phyloP scores from a whole-genome alignment of 805 yeast genomes.

The Lachancea sp. region DNA sequence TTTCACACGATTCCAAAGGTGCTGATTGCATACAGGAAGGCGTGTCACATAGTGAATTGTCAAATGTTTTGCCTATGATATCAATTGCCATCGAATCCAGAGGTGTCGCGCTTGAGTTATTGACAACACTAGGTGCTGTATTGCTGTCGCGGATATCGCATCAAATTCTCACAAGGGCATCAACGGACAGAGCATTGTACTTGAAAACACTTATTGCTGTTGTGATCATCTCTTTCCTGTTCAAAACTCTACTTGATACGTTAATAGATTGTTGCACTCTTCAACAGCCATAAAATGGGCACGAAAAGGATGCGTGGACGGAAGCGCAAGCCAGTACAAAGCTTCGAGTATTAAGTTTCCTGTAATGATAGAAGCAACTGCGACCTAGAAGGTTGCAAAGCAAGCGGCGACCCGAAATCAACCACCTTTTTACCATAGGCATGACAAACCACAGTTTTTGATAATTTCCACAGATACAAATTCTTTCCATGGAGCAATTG shows the following conservation, averaged over 20 bases:
- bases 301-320: conserved; percentile 36
- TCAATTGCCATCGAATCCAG: too few relatives aligned
- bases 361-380: conserved; percentile 36
- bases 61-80: background rate
- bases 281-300: conserved; percentile 38
- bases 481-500: conserved; percentile 37
- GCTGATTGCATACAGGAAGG: too few relatives aligned
- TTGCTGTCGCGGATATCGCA: conserved; percentile 32
- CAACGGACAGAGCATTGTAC: conserved; percentile 31
- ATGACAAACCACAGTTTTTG: conserved; percentile 34
- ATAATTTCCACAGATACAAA: conserved; percentile 38
- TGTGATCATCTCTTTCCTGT: conserved; percentile 35
- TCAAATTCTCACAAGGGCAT: conserved; percentile 34
- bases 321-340: conserved; percentile 31
- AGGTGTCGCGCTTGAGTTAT: background rate
- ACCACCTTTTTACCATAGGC: conserved; percentile 29
- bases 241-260: conserved; percentile 32
- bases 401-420: conserved; percentile 32
- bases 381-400: conserved; percentile 41
- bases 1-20: too few relatives aligned
- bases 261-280: conserved; percentile 34
- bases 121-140: background rate
- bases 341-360: conserved; percentile 34
- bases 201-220: conserved; percentile 29
- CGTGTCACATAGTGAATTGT: background rate